Evolutionary conservation across 352 stramenopile species (phyloP).

Genomic region (Pseudoperonospora humuli): DNA sequence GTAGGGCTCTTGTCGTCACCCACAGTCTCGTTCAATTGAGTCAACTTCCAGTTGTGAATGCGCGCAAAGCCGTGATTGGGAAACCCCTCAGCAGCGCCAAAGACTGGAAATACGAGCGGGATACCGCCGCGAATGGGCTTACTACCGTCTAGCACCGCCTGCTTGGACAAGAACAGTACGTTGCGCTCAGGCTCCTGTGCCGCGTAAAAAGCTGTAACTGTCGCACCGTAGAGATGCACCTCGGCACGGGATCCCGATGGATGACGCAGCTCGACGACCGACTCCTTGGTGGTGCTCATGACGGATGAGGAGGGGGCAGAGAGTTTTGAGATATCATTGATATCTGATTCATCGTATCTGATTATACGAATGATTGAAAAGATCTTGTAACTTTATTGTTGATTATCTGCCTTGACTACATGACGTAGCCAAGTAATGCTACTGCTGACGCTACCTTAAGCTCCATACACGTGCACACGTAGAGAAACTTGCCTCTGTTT

Average conservation of each 20-base stretch:
- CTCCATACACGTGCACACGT: too few species aligned
- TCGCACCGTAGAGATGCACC: slow-evolving; percentile 89
- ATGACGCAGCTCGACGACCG: slow-evolving; percentile 49
- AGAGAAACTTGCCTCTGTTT: too few species aligned
- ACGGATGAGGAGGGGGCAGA: too few species aligned
- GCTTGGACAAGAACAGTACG: slow-evolving; percentile 88
- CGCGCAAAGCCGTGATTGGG: slow-evolving; percentile 93
- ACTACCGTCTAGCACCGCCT: slow-evolving; percentile 85
- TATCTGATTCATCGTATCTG: too few species aligned
- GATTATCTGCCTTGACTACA: too few species aligned
- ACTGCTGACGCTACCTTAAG: too few species aligned
- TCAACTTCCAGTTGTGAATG: slow-evolving; percentile 57
- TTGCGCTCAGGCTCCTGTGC: slow-evolving; percentile 65
- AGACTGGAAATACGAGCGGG: slow-evolving; percentile 95
- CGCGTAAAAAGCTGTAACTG: slow-evolving; percentile 82
- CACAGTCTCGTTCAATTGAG: slow-evolving; percentile 32
- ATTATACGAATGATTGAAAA: too few species aligned
- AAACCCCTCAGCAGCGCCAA: slow-evolving; percentile 82
- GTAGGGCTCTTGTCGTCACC: slow-evolving; percentile 36
- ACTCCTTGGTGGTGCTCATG: slow-evolving; percentile 20
- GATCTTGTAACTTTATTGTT: too few species aligned
- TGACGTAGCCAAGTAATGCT: too few species aligned
- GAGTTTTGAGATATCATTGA: too few species aligned
- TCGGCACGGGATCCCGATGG: slow-evolving; percentile 58
- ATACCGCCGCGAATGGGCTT: slow-evolving; percentile 95